A percentile compares a stretch with the other conserved stretches of the same genome.
Conservation (phyloP, 352 stramenopile genomes). For the Phytophthora fragariaefolia region DNA sequence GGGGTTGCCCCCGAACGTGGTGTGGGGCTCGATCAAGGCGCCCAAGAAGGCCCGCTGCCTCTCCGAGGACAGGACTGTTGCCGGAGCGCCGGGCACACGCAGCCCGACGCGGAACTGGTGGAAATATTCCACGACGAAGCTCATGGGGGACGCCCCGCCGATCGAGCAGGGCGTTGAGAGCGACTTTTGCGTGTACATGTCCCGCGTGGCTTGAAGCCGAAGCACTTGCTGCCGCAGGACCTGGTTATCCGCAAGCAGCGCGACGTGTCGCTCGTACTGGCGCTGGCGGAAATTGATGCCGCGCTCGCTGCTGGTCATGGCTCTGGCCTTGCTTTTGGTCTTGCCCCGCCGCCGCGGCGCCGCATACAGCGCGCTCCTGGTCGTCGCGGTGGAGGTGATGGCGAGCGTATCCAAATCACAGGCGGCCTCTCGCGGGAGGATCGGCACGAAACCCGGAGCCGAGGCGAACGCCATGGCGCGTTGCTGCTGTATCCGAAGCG, state of each 20-base stretch:
- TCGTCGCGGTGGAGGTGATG: not conserved
- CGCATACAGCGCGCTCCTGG: not conserved
- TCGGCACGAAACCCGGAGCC: constrained; percentile 16
- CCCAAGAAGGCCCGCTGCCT: constrained; percentile 40
- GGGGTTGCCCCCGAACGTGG: constrained; percentile 28
- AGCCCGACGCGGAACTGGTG: constrained; percentile 44
- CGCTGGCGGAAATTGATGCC: constrained; percentile 39
- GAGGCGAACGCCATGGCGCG: constrained; percentile 9
- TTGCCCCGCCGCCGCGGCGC: constrained; percentile 9
- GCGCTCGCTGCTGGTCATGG: constrained; percentile 40
- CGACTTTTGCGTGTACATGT: constrained; percentile 23
- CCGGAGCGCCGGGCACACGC: constrained; percentile 4
- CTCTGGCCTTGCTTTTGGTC: constrained; percentile 16
- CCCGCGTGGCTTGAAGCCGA: constrained; percentile 27
- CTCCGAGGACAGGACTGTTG: not conserved
- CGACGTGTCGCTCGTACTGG: constrained; percentile 31
- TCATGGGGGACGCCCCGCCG: constrained; percentile 25
- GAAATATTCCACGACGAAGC: constrained; percentile 49
- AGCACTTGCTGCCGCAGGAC: constrained; percentile 33
- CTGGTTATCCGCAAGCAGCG: constrained; percentile 16
- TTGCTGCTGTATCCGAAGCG: not conserved
- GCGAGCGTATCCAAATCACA: not conserved
- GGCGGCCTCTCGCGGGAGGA: constrained; percentile 10
- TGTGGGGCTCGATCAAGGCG: constrained; percentile 31
- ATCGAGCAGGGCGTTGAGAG: constrained; percentile 22